Evolutionary conservation across 2,329 filamentous ascomycete genomes (phyloP), one percentile per base, ranked within the genome.

Genomic region (Fusarium penzigii): DNA sequence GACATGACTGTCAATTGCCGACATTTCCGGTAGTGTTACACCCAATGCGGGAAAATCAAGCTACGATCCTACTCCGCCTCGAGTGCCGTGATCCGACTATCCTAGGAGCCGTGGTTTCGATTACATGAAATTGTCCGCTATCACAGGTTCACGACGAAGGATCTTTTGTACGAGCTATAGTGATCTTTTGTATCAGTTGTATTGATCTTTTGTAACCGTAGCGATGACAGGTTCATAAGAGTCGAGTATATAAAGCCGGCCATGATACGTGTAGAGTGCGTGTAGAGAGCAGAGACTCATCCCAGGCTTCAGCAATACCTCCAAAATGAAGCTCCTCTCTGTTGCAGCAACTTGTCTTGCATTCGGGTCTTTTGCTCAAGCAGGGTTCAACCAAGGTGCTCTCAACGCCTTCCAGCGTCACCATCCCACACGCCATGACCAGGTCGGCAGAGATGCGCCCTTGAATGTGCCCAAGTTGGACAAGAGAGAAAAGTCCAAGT

Each of bases 341-440:
- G 20, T 25, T 16, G 64, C 48, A 50, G 47, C 38, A 29, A 25
- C 50, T 17, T 40, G 64, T 34, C 17, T 64, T 4, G 62, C 61
- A 5, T 48, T 64, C 13, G 62, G 62, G 49, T 44, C 62, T 2
- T 14, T 64, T 40, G 61, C 62, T 49, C 50, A 64, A 36, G 62
- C 62, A 8, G 55, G 52, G 1, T 63, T 64, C 43, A 63, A 64
- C 32, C n/a, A 48, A 25, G 62, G 49, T n/a, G 62, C 59, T 11
- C 40, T 58, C 43, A 63, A 53, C 20, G 62, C 52, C 14, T 63
- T 64, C 10, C 53, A 46, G 38, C 62, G 46, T 9, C 43, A 48
- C 8, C 52, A 53, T 3, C 59, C 57, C 0, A 45, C 52, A 5
- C 34, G 36, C n/a, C 41, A 53, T 17, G 46, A 64, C 17, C 44